Base-by-base conservation (phyloP, 164 flowering plant genomes). In the Berberis thunbergii region DNA sequence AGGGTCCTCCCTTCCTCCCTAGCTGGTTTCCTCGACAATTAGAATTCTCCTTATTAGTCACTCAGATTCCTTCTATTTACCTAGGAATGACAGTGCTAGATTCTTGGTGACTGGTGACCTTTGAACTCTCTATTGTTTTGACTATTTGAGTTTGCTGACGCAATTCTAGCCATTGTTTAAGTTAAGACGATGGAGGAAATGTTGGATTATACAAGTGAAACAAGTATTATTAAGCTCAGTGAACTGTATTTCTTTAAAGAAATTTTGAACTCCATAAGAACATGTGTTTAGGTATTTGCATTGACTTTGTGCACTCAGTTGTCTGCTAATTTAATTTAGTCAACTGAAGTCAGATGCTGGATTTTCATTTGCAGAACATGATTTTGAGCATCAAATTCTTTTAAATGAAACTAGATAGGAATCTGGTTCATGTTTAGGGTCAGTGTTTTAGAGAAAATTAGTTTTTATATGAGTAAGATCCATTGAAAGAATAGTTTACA, bases 331-430 rank as follows among this genome's bases (percentile, higher is more conserved):
- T 49, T 41, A 49, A 13, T 48, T 49, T 8, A 13, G 64, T 49
- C 64, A 62, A 62, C 55, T 49, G 41, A 45, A 43, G 49, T 59
- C 43, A 26, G 48, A 59, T 26, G 44, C 13, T 42, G 9, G 46
- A 8, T 43, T 4, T 13, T 44, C 6, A 43, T 58, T 58, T 43
- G 43, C 43, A 8, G 4, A 10, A 58, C 61, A 10, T 59, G 39
- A 26, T 26, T 26, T 26, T 26, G 26, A 26, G 26, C 26, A 26
- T 26, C 26, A 26, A 26, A 26, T 26, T 26, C 26, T 26, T 26
- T 26, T 26, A 26, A 26, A 26, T 26, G 26, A 26, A 26, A 26
- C 26, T 26, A 26, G 26, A 26, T 0, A 26, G 26, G 26, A 26
- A 26, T 26, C 26, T 26, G 26, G 26, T 26, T 26, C 26, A 26